These are phyloP conservation scores for Phialophora macrospora DNA, from an alignment of 2,329 filamentous ascomycete species.

Conservation along the genomic window DNA sequence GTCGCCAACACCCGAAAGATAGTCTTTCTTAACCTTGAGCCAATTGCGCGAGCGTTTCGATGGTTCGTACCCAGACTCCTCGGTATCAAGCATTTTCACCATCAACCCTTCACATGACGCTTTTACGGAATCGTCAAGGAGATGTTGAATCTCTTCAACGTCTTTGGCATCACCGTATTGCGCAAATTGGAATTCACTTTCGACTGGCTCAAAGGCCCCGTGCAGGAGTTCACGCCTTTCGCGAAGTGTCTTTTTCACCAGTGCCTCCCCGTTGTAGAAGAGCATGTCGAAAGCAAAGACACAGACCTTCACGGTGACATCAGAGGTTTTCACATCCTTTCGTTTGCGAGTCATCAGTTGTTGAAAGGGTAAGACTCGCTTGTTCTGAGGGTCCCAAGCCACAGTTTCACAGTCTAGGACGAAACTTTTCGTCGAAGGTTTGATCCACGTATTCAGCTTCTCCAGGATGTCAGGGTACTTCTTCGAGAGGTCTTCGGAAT, in stretches of 20 bases:
- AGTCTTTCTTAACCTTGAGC: conserved; percentile 99
- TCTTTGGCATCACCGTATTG: conserved; percentile 85
- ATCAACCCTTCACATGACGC: conserved; percentile 96
- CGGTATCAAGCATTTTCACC: conserved; percentile 98
- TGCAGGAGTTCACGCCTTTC: conserved; percentile 79
- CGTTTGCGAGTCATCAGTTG: conserved; percentile 97
- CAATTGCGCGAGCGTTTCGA: conserved; percentile 96
- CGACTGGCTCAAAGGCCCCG: conserved; percentile 72
- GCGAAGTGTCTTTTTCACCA: conserved; percentile 84
- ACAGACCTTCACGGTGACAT: conserved; percentile 95
- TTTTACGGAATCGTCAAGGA: conserved; percentile 93
- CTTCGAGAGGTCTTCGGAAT: conserved; percentile 94
- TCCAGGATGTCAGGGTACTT: conserved; percentile 96
- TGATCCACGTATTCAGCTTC: conserved; percentile 88
- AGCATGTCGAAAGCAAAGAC: conserved; percentile 96
- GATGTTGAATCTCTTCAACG: conserved; percentile 87
- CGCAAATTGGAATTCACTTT: conserved; percentile 91
- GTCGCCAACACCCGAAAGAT: conserved; percentile 89
- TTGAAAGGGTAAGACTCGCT: conserved; percentile 96
- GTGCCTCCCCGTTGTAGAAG: conserved; percentile 86
- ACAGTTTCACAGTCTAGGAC: conserved; percentile 99
- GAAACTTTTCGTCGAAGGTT: conserved; percentile 87
- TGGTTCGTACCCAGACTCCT: conserved; percentile 92
- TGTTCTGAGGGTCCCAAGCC: conserved; percentile 91
- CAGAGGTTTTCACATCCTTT: conserved; percentile 94